A percentile compares a stretch with the other conserved stretches of the same genome.
These are phyloP conservation scores for Copromyces sp. DNA, from an alignment of 495 filamentous ascomycete species.

Conservation along the genomic window DNA sequence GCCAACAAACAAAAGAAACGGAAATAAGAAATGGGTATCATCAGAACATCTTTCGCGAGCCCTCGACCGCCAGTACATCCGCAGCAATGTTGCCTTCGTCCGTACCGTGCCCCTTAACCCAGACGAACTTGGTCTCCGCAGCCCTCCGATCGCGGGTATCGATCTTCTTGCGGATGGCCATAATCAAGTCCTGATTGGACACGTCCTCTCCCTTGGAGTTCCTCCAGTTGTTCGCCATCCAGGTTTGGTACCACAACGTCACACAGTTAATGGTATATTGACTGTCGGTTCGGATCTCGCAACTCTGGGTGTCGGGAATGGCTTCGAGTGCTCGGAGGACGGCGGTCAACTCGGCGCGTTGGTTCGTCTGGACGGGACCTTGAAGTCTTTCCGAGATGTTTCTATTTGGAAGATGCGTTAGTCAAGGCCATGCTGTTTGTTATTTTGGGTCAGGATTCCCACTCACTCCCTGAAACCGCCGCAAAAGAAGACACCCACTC, in stretches of 20 bases:
- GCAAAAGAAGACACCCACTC: constrained; percentile 88
- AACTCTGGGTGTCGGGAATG: constrained; percentile 39
- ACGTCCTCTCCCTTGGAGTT: constrained; percentile 59
- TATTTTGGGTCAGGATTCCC: too few relatives aligned
- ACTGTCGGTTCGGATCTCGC: constrained; percentile 72
- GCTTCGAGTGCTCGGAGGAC: constrained; percentile 75
- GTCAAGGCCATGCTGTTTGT: not conserved
- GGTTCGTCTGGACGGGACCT: constrained; percentile 77
- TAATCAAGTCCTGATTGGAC: constrained; percentile 75
- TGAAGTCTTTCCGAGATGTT: constrained; percentile 77
- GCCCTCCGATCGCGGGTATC: constrained; percentile 52
- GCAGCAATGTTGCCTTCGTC: constrained; percentile 68
- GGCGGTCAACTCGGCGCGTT: constrained; percentile 87
- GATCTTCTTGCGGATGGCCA: constrained; percentile 61
- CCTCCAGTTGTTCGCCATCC: constrained; percentile 72
- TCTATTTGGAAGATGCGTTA: constrained; percentile 7
- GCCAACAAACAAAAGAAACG: not conserved
- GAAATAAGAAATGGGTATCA: constrained; percentile 7
- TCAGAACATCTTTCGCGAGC: constrained; percentile 18
- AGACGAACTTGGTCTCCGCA: constrained; percentile 61
- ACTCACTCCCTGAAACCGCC: constrained; percentile 54
- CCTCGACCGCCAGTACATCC: constrained; percentile 65
- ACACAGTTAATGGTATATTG: constrained; percentile 83
- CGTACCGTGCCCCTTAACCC: constrained; percentile 74
- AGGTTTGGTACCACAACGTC: constrained; percentile 73